phyloP scores from a whole-genome alignment of 805 yeast species.

The Ascoidea rubescens region DNA sequence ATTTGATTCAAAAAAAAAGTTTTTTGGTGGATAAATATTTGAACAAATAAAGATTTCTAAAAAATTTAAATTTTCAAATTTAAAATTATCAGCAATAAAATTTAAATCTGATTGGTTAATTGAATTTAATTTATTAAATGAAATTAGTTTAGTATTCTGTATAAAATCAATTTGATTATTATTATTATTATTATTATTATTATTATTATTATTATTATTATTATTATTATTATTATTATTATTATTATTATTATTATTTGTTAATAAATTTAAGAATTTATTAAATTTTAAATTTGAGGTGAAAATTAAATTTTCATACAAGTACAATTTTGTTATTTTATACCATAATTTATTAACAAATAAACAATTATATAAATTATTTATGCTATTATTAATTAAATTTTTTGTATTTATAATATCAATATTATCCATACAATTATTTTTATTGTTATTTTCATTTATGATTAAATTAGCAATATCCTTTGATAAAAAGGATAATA shows the following conservation, averaged over 20 bases:
- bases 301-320: constrained; percentile 31
- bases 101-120: constrained; percentile 43
- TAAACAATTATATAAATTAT: constrained; percentile 43
- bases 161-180: constrained; percentile 8
- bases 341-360: constrained; percentile 60
- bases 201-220: constrained; percentile 10
- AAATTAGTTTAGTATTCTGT: constrained; percentile 17
- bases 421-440: too few relatives aligned
- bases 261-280: constrained; percentile 28
- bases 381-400: neutral
- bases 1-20: constrained; percentile 16
- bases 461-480: too few relatives aligned
- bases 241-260: constrained; percentile 12
- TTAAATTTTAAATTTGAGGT: constrained; percentile 23
- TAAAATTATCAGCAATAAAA: constrained; percentile 22
- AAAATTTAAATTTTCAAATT: constrained; percentile 43
- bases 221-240: neutral
- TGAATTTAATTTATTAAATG: constrained; percentile 49
- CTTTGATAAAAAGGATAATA: neutral
- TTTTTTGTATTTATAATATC: too few relatives aligned
- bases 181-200: constrained; percentile 13
- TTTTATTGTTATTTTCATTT: too few relatives aligned
- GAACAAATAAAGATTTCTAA: constrained; percentile 81
- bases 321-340: constrained; percentile 35
- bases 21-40: constrained; percentile 35